Evolutionary conservation across 2,329 filamentous ascomycete species (phyloP), one percentile per base, ranked within the genome.

Genomic region (Penicillium sp.): DNA sequence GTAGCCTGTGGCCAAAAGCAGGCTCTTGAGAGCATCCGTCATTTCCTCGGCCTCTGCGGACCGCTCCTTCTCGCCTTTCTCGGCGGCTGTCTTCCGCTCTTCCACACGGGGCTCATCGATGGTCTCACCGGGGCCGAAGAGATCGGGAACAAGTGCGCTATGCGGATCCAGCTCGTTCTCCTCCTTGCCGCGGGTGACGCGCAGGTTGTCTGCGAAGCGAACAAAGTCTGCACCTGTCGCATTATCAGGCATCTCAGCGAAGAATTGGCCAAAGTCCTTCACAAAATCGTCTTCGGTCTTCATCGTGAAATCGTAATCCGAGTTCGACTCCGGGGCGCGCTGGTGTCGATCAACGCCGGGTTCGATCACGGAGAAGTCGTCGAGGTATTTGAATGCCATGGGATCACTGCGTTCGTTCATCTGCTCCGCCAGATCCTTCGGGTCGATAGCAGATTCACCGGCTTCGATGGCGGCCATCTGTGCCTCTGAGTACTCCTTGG

Each of bases 401-500:
- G 85, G 81, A 70, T 96, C 91, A 51, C 78, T 81, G 57, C 91
- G 86, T 63, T 89, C 73, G 40, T 84, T 81, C 61, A 87, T 89
- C 75, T 94, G 88, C 32, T 84, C 79, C 39, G 87, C 80, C 69
- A 97, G 70, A 73, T 97, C 90, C 61, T 85, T 79, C 9, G 87
- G 78, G 68, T 88, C 81, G 70, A 97, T 86, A 61, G 88, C 84
- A 57, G 82, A 77, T 75, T 97, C 92, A 65, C 88, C 91, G 44
- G 89, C 88, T 74, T 89, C 81, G 69, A 97, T 85, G 53, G 91
- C 90, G 52, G 84, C 85, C 63, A 95, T 80, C 77, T 97, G 93
- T 70, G 88, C 84, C 14, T 86, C 81, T 0, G 90, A 89, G 78
- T 96, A 97, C 64, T 82, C 83, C 67, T 84, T 76, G 55, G 75